Evolutionary conservation across 2,329 filamentous ascomycete species (phyloP), one percentile per base, ranked within the genome.

Genomic region (Beauveria sp.): DNA sequence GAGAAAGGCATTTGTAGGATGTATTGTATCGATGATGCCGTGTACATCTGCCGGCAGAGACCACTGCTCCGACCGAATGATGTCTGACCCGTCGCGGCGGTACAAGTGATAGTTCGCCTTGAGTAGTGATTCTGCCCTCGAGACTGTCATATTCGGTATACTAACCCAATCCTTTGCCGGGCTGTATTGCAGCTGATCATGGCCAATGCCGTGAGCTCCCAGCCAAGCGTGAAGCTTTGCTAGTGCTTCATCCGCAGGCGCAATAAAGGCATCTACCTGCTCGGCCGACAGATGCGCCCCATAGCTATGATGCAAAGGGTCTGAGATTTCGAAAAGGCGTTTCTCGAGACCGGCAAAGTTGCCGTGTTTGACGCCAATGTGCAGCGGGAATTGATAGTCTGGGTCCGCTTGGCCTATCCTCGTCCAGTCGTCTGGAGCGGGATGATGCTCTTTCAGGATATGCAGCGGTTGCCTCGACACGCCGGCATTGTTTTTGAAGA

Each of bases 291-390:
- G 34, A 22, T 62, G 46, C 8, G 14, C 3, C 0, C 60, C 46
- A 24, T 57, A 62, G 28, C 34, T 43, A 2, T 22, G 18, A n/a
- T 62, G 51, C 4, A 20, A 24, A 9, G 60, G 60, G 26, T 62
- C 60, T 20, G 60, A 62, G 3, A 62, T 58, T n/a, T 62, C 51
- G 16, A 58, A 16, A 24, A 62, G 22, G 1, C 46, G 52, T 6
- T 46, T 50, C 20, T 62, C 60, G 10, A 62, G 60, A 6, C 38
- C 52, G 2, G 45, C 28, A 20, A 57, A 51, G 42, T 57, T 28
- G n/a, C 54, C 24, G 18, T 42, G 60, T 12, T 34, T 45, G 10
- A 62, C 18, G 7, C 53, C 60, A 18, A 62, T 58, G 18, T 62
- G 43, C 9, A 62, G 46, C 6, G 30, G 20, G 38, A 57, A 51